Percentiles rank a stretch among this genome's conserved stretches.
Conservation (phyloP, 2,329 filamentous ascomycete species). For the Penicillium hordei region DNA sequence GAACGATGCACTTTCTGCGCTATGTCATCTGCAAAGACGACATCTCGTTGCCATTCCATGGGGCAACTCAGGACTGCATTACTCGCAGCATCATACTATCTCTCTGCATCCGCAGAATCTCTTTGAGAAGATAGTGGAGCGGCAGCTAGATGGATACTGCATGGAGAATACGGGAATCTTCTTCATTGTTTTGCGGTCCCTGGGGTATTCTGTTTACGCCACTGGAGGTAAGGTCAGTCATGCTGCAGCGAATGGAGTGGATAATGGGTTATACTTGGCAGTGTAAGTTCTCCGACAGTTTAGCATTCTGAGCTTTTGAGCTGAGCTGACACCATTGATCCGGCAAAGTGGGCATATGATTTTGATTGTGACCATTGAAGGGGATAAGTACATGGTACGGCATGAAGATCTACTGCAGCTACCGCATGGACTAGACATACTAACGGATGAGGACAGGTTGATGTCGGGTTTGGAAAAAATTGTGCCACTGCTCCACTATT, state of each 20-base stretch:
- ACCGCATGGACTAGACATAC: background rate
- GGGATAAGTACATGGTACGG: slow-evolving; percentile 45
- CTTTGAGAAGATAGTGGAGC: slow-evolving; percentile 54
- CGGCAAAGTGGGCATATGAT: slow-evolving; percentile 55
- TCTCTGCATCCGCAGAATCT: slow-evolving; percentile 52
- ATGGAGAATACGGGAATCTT: slow-evolving; percentile 61
- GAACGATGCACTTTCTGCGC: slow-evolving; percentile 31
- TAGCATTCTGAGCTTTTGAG: background rate
- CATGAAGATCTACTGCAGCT: background rate
- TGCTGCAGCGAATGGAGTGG: slow-evolving; percentile 35
- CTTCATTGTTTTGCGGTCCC: slow-evolving; percentile 50
- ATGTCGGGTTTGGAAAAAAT: slow-evolving; percentile 66
- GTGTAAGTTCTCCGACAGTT: slow-evolving; percentile 40
- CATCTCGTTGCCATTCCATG: slow-evolving; percentile 55
- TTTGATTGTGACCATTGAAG: slow-evolving; percentile 58
- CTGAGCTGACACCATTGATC: background rate
- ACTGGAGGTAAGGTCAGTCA: slow-evolving; percentile 53
- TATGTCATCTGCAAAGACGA: slow-evolving; percentile 40
- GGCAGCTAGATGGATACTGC: slow-evolving; percentile 58
- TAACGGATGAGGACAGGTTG: slow-evolving; percentile 41
- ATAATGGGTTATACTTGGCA: slow-evolving; percentile 45
- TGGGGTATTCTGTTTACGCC: slow-evolving; percentile 57
- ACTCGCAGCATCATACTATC: slow-evolving; percentile 50
- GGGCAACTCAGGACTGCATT: slow-evolving; percentile 59
- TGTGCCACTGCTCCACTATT: slow-evolving; percentile 59